Percentiles rank a stretch among this genome's conserved stretches.
These are phyloP conservation scores for Scedosporium boydii DNA, from an alignment of 2,329 filamentous ascomycete species.

Conservation along the genomic window DNA sequence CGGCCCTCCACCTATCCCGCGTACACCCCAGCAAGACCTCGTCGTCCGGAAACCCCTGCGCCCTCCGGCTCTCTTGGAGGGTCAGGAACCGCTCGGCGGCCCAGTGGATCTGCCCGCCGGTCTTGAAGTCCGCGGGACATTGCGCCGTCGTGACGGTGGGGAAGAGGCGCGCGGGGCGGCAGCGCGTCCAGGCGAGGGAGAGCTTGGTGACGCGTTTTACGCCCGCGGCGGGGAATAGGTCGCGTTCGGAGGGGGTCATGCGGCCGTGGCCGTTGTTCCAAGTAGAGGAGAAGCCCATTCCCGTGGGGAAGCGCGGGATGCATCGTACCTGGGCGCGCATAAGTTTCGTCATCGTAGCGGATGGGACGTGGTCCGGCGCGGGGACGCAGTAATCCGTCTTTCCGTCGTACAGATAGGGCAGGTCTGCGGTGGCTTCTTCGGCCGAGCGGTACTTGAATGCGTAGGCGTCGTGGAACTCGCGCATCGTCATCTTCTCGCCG, in stretches of 20 bases:
- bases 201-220: slow-evolving; percentile 27
- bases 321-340: slow-evolving; percentile 37
- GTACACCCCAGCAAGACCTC: slow-evolving; percentile 58
- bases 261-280: slow-evolving; percentile 24
- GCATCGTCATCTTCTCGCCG: slow-evolving; percentile 47
- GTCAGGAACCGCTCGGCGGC: slow-evolving; percentile 49
- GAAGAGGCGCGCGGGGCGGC: slow-evolving; percentile 43
- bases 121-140: slow-evolving; percentile 41
- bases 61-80: slow-evolving; percentile 57
- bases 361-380: slow-evolving; percentile 58
- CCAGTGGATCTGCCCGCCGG: slow-evolving; percentile 55
- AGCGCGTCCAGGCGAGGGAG: slow-evolving; percentile 40
- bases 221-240: slow-evolving; percentile 28
- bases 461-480: slow-evolving; percentile 31
- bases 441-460: slow-evolving; percentile 52
- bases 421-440: slow-evolving; percentile 42
- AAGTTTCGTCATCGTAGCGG: slow-evolving; percentile 25
- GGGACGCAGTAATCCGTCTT: slow-evolving; percentile 51
- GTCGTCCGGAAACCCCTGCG: slow-evolving; percentile 60
- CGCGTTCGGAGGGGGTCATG: slow-evolving; percentile 28
- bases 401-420: slow-evolving; percentile 54
- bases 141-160: slow-evolving; percentile 52
- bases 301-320: slow-evolving; percentile 51
- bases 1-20: slow-evolving; percentile 49
- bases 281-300: slow-evolving; percentile 39